Base-by-base conservation (phyloP, 2,329 filamentous ascomycete genomes). In the Ploettnerulaceae sp. region DNA sequence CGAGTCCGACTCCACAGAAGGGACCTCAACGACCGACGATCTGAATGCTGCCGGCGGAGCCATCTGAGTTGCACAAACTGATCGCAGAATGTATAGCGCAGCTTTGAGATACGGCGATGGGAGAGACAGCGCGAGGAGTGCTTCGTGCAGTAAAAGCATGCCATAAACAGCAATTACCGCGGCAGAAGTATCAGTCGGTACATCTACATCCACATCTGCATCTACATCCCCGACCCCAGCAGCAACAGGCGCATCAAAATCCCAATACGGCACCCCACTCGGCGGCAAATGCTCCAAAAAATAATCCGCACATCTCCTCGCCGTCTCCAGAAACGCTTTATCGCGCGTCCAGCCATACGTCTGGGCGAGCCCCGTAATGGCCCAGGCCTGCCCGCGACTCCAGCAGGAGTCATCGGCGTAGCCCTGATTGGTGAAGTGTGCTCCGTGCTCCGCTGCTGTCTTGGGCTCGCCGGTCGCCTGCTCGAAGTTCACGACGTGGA, bases 371-470 rank as follows among this genome's bases (percentile, higher is more conserved):
- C 72, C 72, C 37, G 67, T 64, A 2, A 75, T 69, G 0, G 68
- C 67, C 72, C 72, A 75, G 0, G 71, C 70, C 46, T 75, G 72
- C 0, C 72, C 72, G 3, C 72, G 64, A 4, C 67, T 61, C 72
- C 72, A 75, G 7, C 66, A 71, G 0, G 68, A 72, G 1, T 57
- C 56, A 41, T 74, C 68, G 1, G 55, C 57, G 54, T 67, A 67
- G 0, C 72, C 72, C 53, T 75, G 72, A 37, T 73, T 71, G 0
- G 72, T 75, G 45, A 72, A 63, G n/a, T 66, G 66, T 1, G 62
- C 58, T 46, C 68, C n/a, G n/a, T n/a, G n/a, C n/a, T n/a, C n/a
- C n/a, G n/a, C n/a, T n/a, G n/a, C n/a, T n/a, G n/a, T n/a, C n/a
- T n/a, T n/a, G n/a, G n/a, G n/a, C n/a, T n/a, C n/a, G n/a, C 72